A percentile compares a stretch with the other conserved stretches of the same genome.
Evolutionary conservation across 2,329 filamentous ascomycete genomes (phyloP).

Genomic region (Aspergillus persii): DNA sequence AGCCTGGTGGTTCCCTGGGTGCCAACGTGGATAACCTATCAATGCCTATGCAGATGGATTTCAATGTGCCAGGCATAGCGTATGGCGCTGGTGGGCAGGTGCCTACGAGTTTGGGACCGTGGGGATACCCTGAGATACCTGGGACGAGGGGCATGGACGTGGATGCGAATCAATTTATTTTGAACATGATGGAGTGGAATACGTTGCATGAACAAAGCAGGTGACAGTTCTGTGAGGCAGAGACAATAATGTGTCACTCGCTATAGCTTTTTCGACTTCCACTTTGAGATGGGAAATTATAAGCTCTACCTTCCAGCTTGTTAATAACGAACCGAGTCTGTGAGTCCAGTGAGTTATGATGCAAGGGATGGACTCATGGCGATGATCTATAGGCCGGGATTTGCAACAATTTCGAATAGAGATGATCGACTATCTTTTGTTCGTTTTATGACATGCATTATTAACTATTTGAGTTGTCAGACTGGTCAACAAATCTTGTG

Average conservation of each 20-base stretch:
- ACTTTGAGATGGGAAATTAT: neutral
- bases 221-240: too few relatives aligned
- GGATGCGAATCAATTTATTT: neutral
- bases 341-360: neutral
- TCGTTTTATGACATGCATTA: too few relatives aligned
- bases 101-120: neutral
- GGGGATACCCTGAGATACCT: neutral
- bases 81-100: neutral
- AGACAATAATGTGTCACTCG: too few relatives aligned
- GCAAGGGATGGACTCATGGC: too few relatives aligned
- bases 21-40: neutral
- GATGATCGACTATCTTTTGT: too few relatives aligned
- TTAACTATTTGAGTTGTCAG: too few relatives aligned
- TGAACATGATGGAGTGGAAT: neutral
- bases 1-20: neutral
- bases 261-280: neutral
- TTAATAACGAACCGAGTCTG: neutral
- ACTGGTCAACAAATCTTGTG: too few relatives aligned
- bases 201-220: too few relatives aligned
- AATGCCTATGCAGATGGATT: neutral
- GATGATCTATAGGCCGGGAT: too few relatives aligned
- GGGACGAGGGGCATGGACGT: neutral
- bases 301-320: neutral
- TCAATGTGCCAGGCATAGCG: neutral
- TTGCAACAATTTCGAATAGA: too few relatives aligned